Evolutionary conservation across 495 filamentous ascomycete species (phyloP).

Genomic region (Cladorrhinum samala): DNA sequence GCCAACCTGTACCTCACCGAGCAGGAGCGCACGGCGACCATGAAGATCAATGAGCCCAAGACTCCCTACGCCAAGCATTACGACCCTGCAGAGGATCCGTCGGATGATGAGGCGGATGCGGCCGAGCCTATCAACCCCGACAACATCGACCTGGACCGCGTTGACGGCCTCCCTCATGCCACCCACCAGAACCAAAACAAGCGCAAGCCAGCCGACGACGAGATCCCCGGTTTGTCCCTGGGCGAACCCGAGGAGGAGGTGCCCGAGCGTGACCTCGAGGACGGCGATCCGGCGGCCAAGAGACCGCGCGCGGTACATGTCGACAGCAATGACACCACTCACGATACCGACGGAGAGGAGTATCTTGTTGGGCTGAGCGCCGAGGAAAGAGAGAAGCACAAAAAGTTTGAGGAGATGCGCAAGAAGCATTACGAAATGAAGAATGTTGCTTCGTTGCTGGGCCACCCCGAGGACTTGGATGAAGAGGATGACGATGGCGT

Average conservation of each 20-base stretch:
- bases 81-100: conserved; percentile 79
- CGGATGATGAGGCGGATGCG: conserved; percentile 72
- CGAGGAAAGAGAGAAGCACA: conserved; percentile 85
- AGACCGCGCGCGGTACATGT: conserved; percentile 63
- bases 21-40: conserved; percentile 88
- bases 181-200: not conserved
- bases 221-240: conserved; percentile 87
- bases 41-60: conserved; percentile 99
- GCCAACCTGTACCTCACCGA: conserved; percentile 93
- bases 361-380: conserved; percentile 52
- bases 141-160: conserved; percentile 29
- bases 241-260: conserved; percentile 85
- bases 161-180: conserved; percentile 29
- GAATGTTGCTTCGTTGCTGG: conserved; percentile 83
- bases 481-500: conserved; percentile 17
- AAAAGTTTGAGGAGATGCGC: conserved; percentile 79
- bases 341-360: conserved; percentile 52
- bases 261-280: conserved; percentile 37
- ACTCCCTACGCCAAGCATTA: conserved; percentile 91
- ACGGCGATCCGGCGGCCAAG: conserved; percentile 8
- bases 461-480: conserved; percentile 53
- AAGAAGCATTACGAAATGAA: conserved; percentile 99
- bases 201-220: conserved; percentile 41
- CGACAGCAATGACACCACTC: conserved; percentile 48
- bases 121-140: conserved; percentile 28